These are phyloP conservation scores for Sporothrix protearum DNA, from an alignment of 2,329 filamentous ascomycete genomes.

Conservation along the genomic window DNA sequence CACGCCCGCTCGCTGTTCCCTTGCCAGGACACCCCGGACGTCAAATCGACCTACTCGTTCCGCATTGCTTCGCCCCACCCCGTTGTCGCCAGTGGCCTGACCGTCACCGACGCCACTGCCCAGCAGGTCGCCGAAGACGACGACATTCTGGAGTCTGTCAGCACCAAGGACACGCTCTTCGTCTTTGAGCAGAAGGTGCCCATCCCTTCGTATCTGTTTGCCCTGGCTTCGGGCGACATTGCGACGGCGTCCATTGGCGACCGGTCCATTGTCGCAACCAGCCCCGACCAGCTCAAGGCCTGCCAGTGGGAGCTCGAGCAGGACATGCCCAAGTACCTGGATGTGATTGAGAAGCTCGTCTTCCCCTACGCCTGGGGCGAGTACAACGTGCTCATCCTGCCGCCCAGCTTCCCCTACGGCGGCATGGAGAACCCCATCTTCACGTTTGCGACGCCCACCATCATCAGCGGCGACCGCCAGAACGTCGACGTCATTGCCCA, in stretches of 20 bases:
- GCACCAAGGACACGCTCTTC: constrained; percentile 59
- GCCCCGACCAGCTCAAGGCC: constrained; percentile 77
- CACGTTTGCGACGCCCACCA: constrained; percentile 91
- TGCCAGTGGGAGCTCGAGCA: constrained; percentile 88
- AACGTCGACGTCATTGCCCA: constrained; percentile 97
- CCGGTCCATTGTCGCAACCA: constrained; percentile 77
- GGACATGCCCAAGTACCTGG: constrained; percentile 89
- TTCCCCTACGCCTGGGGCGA: constrained; percentile 92
- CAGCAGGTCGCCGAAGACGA: constrained; percentile 33
- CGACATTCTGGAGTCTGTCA: constrained; percentile 46
- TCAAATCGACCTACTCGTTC: constrained; percentile 93
- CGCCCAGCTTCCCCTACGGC: constrained; percentile 85
- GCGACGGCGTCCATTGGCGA: constrained; percentile 81
- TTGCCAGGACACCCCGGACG: constrained; percentile 94
- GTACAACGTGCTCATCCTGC: constrained; percentile 89
- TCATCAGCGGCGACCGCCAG: constrained; percentile 84
- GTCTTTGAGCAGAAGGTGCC: constrained; percentile 86
- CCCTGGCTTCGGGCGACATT: constrained; percentile 83
- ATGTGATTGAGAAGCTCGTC: constrained; percentile 74
- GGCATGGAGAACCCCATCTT: constrained; percentile 91
- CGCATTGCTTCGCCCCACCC: constrained; percentile 80
- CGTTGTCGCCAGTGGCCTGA: constrained; percentile 85
- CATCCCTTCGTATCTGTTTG: constrained; percentile 92
- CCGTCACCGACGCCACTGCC: constrained; percentile 34
- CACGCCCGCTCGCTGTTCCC: constrained; percentile 92